Base-by-base conservation (phyloP, 164 flowering plant genomes). In the Litsea cubeba region DNA sequence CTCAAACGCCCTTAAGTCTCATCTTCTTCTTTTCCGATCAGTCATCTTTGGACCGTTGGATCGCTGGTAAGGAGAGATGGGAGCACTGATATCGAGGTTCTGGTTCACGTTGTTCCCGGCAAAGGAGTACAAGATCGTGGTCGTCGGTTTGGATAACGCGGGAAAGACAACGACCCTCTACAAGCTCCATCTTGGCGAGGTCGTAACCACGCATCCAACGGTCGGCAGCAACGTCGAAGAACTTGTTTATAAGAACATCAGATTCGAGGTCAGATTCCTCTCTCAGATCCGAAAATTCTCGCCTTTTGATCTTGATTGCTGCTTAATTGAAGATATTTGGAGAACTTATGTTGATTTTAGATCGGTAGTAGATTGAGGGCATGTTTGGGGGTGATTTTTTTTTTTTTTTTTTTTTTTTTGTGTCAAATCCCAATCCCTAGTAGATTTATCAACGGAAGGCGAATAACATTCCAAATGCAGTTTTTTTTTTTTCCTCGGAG, bases 141-240 rank as follows among this genome's bases (percentile, higher is more conserved):
- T 94, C 2, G 98, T 94, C 24, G 98, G 98, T 67, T 82, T 94
- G 82, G 98, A 94, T 80, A 92, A 94, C 76, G 97, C 98, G n/a
- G 98, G 98, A 10, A 94, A 94, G 82, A 92, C 98, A 5, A 94
- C 98, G 2, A 92, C 98, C 60, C 94, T 94, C 70, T 94, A 94
- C 81, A 94, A 94, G 76, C 83, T 94, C 51, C 97, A 94, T 79
- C 81, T 94, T 51, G 97, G 98, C 17, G 97, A 94, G 77, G 98
- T 94, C 62, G 97, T 94, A 30, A 88, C 92, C 60, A 94, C 98
- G 0, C 92, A 94, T 79, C 97, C 98, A 12, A 92, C 98, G 0
- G 98, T 94, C 50, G 97, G 98, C 14, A 94, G 98, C 86, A 94
- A 94, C 74, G 98, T 92, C 0, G 98, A 94, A 79, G 98, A 94